These are phyloP conservation scores for Zarea fungicola DNA, from an alignment of 2,329 filamentous ascomycete genomes.

Conservation along the genomic window DNA sequence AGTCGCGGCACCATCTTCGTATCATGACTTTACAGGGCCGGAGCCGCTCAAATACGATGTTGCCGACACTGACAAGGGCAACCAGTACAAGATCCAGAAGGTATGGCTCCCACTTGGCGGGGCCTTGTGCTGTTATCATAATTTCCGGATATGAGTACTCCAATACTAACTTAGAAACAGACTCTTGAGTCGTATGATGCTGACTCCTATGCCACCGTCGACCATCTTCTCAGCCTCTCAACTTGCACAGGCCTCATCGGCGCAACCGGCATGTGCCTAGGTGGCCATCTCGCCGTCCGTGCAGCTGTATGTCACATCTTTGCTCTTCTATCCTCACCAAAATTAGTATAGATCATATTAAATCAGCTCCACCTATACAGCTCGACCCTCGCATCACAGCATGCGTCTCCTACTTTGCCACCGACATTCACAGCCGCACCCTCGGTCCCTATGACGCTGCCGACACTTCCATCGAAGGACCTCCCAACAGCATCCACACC, in stretches of 20 bases:
- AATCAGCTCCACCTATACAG: slow-evolving; percentile 21
- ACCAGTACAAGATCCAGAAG: slow-evolving; percentile 80
- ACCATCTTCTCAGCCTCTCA: slow-evolving; percentile 63
- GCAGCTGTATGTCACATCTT: slow-evolving; percentile 40
- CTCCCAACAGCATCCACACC: slow-evolving; percentile 41
- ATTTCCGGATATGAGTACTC: no score
- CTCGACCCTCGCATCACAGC: slow-evolving; percentile 73
- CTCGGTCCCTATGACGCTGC: slow-evolving; percentile 56
- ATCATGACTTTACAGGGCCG: slow-evolving; percentile 87
- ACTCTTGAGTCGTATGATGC: slow-evolving; percentile 82
- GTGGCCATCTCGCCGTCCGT: slow-evolving; percentile 73
- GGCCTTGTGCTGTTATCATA: no score
- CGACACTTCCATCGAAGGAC: slow-evolving; percentile 38
- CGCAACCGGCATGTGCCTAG: slow-evolving; percentile 85
- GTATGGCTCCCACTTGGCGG: no score
- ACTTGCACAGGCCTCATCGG: slow-evolving; percentile 81
- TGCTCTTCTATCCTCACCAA: no score
- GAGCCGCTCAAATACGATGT: slow-evolving; percentile 81
- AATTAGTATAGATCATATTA: no score
- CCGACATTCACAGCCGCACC: slow-evolving; percentile 77
- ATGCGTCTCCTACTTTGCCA: slow-evolving; percentile 84
- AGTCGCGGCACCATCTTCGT: slow-evolving; percentile 82
- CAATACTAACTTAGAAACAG: slow-evolving; percentile 36
- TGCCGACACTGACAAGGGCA: slow-evolving; percentile 81
- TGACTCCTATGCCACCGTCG: slow-evolving; percentile 63